Base-by-base conservation (phyloP, 1,284 basidiomycete genomes). In the Meripilus lineatus region DNA sequence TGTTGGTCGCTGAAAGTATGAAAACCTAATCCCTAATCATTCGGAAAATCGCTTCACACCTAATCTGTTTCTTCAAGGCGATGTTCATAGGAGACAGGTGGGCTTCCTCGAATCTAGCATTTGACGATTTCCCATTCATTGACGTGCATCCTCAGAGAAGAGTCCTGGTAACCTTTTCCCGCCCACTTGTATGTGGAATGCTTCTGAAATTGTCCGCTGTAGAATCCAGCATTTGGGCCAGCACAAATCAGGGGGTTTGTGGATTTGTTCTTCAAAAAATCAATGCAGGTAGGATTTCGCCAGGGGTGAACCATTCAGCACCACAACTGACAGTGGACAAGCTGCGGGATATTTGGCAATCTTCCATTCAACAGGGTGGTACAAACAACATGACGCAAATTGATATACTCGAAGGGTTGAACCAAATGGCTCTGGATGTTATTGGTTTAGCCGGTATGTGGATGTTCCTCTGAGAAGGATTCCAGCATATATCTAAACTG, bases 361-460 rank as follows among this genome's bases (percentile, higher is more conserved):
- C 30, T 4, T 45, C 46, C 21, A 35, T 57, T 24, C 23, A 37
- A 22, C 33, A 56, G 24, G 30, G 35, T 21, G 36, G 50, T 28
- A 11, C 33, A 8, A 40, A 44, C n/a, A 42, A 38, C 4, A 32
- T 43, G 14, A 46, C n/a, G 55, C n/a, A 59, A 25, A 53, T 72
- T 28, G 68, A 79, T 48, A 64, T 73, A 5, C 54, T 66, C 32
- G 48, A 57, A 4, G 72, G 67, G 56, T 59, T 77, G n/a, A 65
- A 62, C 13, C 66, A 65, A 42, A 61, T 66, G 32, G 75, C 75
- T 0, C 59, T 78, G 20, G 75, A 78, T 50, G 62, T 75, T 14
- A 77, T 79, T 44, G 74, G 74, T 2, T 54, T 70, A 2, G 72
- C 74, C 1, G 75, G 37, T 23, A 21, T 8, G 37, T 23, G 8